Conservation (phyloP, 176 grass and related monocot species). For the Tillandsia leiboldiana region DNA sequence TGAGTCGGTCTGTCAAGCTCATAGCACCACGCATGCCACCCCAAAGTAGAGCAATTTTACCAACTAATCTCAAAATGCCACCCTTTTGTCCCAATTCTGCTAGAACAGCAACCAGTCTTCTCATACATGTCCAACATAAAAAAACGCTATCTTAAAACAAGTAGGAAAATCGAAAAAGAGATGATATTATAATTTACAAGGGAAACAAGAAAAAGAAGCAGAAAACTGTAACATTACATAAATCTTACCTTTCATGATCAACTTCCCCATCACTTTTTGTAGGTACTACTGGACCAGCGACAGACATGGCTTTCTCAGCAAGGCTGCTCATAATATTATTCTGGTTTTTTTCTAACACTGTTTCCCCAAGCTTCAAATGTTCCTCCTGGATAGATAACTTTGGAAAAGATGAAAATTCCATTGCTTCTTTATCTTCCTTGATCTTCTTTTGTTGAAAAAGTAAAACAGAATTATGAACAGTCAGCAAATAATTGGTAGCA, state of each 20-base stretch:
- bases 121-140: slow-evolving; percentile 24
- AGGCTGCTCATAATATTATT: slow-evolving; percentile 60
- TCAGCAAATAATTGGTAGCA: background rate
- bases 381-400: slow-evolving; percentile 5
- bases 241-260: slow-evolving; percentile 75
- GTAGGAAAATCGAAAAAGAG: background rate
- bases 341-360: slow-evolving; percentile 44
- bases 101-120: slow-evolving; percentile 78
- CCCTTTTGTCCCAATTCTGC: slow-evolving; percentile 92
- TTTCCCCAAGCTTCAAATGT: slow-evolving; percentile 27
- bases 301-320: slow-evolving; percentile 92
- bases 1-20: slow-evolving; percentile 84
- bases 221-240: slow-evolving; percentile 5
- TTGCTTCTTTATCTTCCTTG: slow-evolving; percentile 22
- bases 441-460: slow-evolving; percentile 11
- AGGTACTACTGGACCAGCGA: slow-evolving; percentile 80
- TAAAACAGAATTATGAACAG: slow-evolving; percentile 4
- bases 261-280: slow-evolving; percentile 68
- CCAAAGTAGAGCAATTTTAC: slow-evolving; percentile 90
- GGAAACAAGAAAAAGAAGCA: slow-evolving; percentile 8
- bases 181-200: background rate
- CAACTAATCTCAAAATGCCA: slow-evolving; percentile 72
- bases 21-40: slow-evolving; percentile 91
- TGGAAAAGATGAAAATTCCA: slow-evolving; percentile 19
- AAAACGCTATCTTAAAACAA: slow-evolving; percentile 8